Percentiles rank a stretch among this genome's conserved stretches.
Conservation (phyloP, 208 protist species). For the Trypanosomatidae sp. region DNA sequence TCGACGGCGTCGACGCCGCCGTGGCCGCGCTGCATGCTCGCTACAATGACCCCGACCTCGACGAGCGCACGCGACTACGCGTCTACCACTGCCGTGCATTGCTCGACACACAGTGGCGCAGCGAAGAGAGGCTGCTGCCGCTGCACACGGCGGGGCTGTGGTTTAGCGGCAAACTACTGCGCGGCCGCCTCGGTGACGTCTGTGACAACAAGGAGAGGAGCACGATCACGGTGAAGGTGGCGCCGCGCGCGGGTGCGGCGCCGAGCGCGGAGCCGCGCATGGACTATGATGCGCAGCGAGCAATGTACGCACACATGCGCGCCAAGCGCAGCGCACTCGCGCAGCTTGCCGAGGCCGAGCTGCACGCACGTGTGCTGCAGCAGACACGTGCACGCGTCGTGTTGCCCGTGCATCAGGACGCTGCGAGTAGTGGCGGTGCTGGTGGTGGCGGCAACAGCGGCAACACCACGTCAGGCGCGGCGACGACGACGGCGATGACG, state of each 20-base stretch:
- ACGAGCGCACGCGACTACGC: constrained; percentile 47
- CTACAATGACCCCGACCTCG: constrained; percentile 53
- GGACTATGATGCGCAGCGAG: constrained; percentile 70
- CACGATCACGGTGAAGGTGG: constrained; percentile 55
- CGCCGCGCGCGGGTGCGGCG: constrained; percentile 26
- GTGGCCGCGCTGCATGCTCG: constrained; percentile 29
- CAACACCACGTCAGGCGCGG: not conserved
- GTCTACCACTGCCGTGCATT: constrained; percentile 78
- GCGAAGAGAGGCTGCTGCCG: constrained; percentile 26
- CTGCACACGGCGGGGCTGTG: constrained; percentile 29
- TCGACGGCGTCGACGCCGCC: constrained; percentile 10
- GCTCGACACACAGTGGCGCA: constrained; percentile 48
- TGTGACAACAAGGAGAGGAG: constrained; percentile 55
- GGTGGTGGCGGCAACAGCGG: not conserved
- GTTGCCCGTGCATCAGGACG: constrained; percentile 4
- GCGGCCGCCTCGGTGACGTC: constrained; percentile 24
- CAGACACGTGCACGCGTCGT: constrained; percentile 28
- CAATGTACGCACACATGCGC: constrained; percentile 30
- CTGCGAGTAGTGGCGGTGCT: not conserved
- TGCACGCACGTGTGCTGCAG: constrained; percentile 47
- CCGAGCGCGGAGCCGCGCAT: constrained; percentile 64
- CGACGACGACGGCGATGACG: not conserved
- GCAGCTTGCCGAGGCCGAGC: constrained; percentile 56
- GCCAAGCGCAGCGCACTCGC: constrained; percentile 30
- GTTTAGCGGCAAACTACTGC: constrained; percentile 70